Base-by-base conservation (phyloP, 805 yeast genomes). In the Yamadazyma sp. region DNA sequence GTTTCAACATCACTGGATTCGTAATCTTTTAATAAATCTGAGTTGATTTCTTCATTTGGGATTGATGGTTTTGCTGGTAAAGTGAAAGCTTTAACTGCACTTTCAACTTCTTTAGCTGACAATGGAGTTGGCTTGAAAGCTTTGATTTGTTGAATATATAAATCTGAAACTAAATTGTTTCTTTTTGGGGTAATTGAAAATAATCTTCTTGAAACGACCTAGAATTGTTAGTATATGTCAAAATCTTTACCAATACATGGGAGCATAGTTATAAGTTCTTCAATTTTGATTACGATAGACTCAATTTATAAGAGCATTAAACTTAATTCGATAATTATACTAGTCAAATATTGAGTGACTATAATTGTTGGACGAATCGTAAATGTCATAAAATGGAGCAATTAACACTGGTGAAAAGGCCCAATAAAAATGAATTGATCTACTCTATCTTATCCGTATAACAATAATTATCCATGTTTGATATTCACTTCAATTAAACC, bases 111-210 rank as follows among this genome's bases (percentile, higher is more conserved):
- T 48, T 76, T 70, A 40, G 84, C 78, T 40, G 83, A 66, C 36
- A 82, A 58, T 42, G 87, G 79, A 40, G 82, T 76, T 58, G 96
- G 89, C 74, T 88, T 87, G 80, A 86, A 89, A 44, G 79, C 78
- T 71, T 82, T 86, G 66, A 93, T 72, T 66, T 89, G 95, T 62
- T 76, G 79, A 57, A 91, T 68, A 73, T 89, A 89, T 51, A 89
- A 76, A 49, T 89, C 96, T 62, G 86, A 76, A 57, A 89, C 64
- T 58, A 84, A 70, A 75, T 89, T 76, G 49, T 49, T 50, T 59
- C 67, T 63, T 53, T 60, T 55, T 44, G 71, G 62, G 36, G 70
- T 62, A 43, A 60, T 53, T 34, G 73, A 62, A 50, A 68, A 59
- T 40, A 56, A 52, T 63, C 72, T 66, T 53, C 57, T 60, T 39